Base-by-base conservation (phyloP, 2,329 filamentous ascomycete genomes). In the Hypoxylon sp. region DNA sequence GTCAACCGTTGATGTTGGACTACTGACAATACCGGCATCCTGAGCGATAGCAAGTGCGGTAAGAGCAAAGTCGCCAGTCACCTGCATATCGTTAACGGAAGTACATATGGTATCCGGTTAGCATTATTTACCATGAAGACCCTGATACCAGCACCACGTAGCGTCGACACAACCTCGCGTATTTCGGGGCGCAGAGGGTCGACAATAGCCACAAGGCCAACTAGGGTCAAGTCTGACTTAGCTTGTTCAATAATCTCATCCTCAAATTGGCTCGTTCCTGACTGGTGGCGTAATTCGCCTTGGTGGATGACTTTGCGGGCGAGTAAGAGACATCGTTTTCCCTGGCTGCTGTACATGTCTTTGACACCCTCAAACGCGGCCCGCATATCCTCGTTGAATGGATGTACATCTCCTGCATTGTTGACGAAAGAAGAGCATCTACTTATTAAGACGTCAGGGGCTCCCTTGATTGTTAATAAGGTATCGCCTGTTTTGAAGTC, bases 151-250 rank as follows among this genome's bases (percentile, higher is more conserved):
- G 92, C 92, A 1, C 87, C 84, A 11, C 91, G 86, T 14, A 94
- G 83, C 0, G 86, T 92, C n/a, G 82, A 81, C 46, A 93, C 88
- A 0, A 91, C 89, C 2, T 85, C 86, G 0, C 86, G 89, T 3
- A 93, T 93, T 76, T 95, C 92, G 0, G 89, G 86, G 0, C 92
- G 89, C 60, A 92, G 89, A 1, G 93, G 93, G 72, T 95, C 93
- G 57, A 94, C 92, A 33, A 96, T 89, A 44, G 91, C 92, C 27
- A 94, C 88, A 3, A 97, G 81, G 13, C 93, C 93, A 27, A 92
- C 88, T 69, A 95, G 89, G 0, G 86, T 88, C 33, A 96, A 85
- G 3, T 89, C 86, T 1, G 85, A 82, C 75, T 91, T 89, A n/a
- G 91, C 80, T 6, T 88, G 82, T 22, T 85, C 82, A 58, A 85